Evolutionary conservation across 176 grass and related monocot genomes (phyloP).

Genomic region (Musa troglodytarum): DNA sequence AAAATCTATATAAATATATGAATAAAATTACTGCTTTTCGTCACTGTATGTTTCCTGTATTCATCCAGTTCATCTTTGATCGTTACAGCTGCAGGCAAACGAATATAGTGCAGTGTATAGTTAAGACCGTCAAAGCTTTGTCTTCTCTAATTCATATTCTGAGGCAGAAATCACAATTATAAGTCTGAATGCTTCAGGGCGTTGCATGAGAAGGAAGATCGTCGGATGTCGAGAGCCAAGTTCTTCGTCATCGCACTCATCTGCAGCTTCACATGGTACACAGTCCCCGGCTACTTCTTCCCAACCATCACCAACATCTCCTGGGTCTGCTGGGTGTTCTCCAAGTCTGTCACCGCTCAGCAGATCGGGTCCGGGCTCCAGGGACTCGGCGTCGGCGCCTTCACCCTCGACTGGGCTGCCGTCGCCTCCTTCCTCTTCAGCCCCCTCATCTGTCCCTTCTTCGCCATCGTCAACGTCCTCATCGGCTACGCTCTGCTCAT

Average conservation of each 20-base stretch:
- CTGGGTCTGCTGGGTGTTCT: conserved; percentile 85
- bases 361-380: conserved; percentile 73
- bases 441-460: conserved; percentile 76
- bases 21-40: no score
- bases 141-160: no score
- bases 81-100: no score
- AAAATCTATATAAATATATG: no score
- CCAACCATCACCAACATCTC: conserved; percentile 52
- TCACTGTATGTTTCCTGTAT: no score
- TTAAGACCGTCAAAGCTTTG: no score
- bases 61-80: no score
- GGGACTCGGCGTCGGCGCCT: conserved; percentile 62
- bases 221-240: conserved; percentile 51
- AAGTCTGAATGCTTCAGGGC: conserved; percentile 32
- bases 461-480: conserved; percentile 56
- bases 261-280: conserved; percentile 77
- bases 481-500: conserved; percentile 47
- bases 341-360: conserved; percentile 62
- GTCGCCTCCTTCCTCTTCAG: conserved; percentile 54
- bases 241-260: conserved; percentile 81
- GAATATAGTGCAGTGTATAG: no score
- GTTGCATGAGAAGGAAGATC: conserved; percentile 74
- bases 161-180: no score
- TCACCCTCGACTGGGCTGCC: conserved; percentile 71
- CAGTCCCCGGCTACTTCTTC: conserved; percentile 66